Percentiles rank a stretch among this genome's conserved stretches.
Conservation (phyloP, 257 asterid genomes). For the Petunia secreta region DNA sequence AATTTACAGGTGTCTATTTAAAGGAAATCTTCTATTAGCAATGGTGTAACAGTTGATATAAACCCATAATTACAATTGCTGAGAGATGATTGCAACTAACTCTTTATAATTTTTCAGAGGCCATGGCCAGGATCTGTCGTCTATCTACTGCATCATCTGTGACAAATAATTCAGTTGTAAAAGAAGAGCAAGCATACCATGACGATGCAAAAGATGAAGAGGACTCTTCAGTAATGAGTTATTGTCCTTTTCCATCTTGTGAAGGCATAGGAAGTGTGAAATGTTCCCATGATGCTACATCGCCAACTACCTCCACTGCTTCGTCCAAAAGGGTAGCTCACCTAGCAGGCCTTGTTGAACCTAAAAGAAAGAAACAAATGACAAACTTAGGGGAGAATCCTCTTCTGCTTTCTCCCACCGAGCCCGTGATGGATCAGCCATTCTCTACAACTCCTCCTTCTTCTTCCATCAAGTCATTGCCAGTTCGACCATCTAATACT, state of each 20-base stretch:
- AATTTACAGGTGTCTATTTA: background rate
- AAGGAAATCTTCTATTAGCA: background rate
- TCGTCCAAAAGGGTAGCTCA: background rate
- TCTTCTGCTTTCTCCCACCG: background rate
- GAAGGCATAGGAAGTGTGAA: background rate
- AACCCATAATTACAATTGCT: background rate
- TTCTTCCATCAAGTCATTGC: background rate
- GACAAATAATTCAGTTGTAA: constrained; percentile 1
- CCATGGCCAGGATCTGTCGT: background rate
- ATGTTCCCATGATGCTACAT: background rate
- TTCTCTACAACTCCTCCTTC: background rate
- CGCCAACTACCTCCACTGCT: constrained; percentile 21
- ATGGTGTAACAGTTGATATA: too few relatives aligned
- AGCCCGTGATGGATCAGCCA: background rate
- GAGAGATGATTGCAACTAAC: background rate
- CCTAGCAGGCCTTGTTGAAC: background rate
- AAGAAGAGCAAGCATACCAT: background rate
- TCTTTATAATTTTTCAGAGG: constrained; percentile 21
- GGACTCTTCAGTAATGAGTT: background rate
- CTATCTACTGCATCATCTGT: background rate
- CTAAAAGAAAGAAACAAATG: background rate
- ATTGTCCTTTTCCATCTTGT: background rate
- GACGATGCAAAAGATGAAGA: background rate
- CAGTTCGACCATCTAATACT: background rate
- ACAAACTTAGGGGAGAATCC: background rate